Base-by-base conservation (phyloP, 805 yeast species). In the Wickerhamiella azymoides region DNA sequence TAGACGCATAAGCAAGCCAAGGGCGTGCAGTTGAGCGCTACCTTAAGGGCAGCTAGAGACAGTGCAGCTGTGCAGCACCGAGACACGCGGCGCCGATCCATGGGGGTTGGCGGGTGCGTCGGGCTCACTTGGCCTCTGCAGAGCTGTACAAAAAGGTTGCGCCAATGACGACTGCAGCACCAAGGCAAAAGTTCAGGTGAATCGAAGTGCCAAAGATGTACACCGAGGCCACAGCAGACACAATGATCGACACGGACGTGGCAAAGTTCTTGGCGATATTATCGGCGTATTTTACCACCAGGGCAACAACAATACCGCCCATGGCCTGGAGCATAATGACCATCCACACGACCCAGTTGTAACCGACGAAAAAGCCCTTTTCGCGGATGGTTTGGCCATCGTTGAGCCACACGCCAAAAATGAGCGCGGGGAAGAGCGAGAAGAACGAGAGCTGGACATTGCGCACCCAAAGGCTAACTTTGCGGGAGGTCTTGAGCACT, bases 211-310 rank as follows among this genome's bases (percentile, higher is more conserved):
- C 61, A 51, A 65, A 65, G 21, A 62, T 43, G 43, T 62, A 56
- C 17, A 63, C 63, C 32, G 62, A 54, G 8, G 67, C 68, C 24
- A 65, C 50, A 26, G 64, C 65, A 10, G 68, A 62, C 10, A 65
- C 52, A 19, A 65, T 56, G 47, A 65, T 65, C 11, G 68, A 62
- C 36, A 65, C 56, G 10, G 66, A 59, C 8, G 69, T 65, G 11
- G 68, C 68, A 50, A 66, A 65, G 55, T 65, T 65, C 54, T 65
- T 65, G 46, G 67, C 65, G 41, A 66, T 66, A 50, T 63, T 65
- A 52, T 66, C 70, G 19, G 70, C 70, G 46, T 60, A 65, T 47
- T 66, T 66, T 49, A 66, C 70, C 43, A 68, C 66, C 26, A 65
- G 49, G 3, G 70, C 70, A 4, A 66, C 70, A 8, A 66, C 57